Evolutionary conservation across 2,329 filamentous ascomycete genomes (phyloP).

Genomic region (Didymella lethalis): DNA sequence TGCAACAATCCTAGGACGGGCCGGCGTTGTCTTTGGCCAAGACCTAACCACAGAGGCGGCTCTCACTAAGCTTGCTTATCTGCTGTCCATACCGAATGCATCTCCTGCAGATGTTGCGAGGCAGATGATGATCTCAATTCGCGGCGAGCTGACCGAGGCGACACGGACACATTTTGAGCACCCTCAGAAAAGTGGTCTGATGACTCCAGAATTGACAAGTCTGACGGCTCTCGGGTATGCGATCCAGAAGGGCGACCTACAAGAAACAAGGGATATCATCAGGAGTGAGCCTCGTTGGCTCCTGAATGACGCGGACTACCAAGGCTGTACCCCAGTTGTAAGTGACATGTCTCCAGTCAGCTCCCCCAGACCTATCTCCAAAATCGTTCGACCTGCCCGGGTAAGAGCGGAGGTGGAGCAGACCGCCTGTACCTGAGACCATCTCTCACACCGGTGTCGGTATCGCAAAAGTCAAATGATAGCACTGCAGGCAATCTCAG

Average conservation of each 20-base stretch:
- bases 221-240: conserved; percentile 82
- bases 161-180: conserved; percentile 78
- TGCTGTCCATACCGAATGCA: conserved; percentile 74
- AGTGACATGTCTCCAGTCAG: conserved; percentile 43
- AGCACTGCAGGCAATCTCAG: conserved; percentile 28
- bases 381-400: conserved; percentile 26
- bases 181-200: conserved; percentile 64
- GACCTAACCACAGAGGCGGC: conserved; percentile 91
- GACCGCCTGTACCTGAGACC: conserved; percentile 16
- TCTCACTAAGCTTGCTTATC: conserved; percentile 87
- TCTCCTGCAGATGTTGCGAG: conserved; percentile 70
- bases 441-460: conserved; percentile 28
- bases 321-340: conserved; percentile 73
- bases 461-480: conserved; percentile 34
- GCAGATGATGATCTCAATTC: conserved; percentile 76
- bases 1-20: conserved; percentile 73
- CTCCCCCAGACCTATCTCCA: conserved; percentile 34
- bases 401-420: conserved; percentile 14
- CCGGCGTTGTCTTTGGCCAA: conserved; percentile 87
- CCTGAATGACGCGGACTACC: conserved; percentile 79
- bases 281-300: conserved; percentile 71
- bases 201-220: conserved; percentile 67
- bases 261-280: conserved; percentile 71
- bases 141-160: conserved; percentile 85
- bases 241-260: conserved; percentile 74